Percentiles rank a stretch among this genome's conserved stretches.
Evolutionary conservation across 345 rosid genomes (phyloP).

Genomic region (Hevea brasiliensis): DNA sequence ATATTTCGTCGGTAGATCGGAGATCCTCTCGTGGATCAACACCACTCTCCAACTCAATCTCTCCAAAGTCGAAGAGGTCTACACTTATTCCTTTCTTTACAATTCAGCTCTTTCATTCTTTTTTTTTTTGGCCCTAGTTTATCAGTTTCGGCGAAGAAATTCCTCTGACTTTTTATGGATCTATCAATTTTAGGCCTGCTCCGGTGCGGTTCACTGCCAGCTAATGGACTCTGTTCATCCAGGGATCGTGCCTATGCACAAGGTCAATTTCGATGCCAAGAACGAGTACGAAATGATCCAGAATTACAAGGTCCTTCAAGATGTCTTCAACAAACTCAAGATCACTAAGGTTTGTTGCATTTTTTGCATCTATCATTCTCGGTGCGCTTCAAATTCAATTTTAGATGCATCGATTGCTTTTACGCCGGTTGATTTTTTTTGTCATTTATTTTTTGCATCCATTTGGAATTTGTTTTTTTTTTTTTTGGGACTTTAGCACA

Average conservation of each 20-base stretch:
- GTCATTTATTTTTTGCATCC: not conserved
- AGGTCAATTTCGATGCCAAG: constrained; percentile 95
- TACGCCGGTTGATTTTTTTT: too few relatives aligned
- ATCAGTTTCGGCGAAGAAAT: not conserved
- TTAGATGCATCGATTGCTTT: not conserved
- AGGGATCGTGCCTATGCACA: constrained; percentile 94
- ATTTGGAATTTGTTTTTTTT: not conserved
- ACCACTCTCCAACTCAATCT: constrained; percentile 82
- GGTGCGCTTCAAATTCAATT: not conserved
- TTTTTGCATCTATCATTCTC: not conserved
- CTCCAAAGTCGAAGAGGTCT: constrained; percentile 97
- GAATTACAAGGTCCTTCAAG: constrained; percentile 95
- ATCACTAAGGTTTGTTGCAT: constrained; percentile 73
- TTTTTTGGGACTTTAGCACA: constrained; percentile 44
- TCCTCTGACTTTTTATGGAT: not conserved
- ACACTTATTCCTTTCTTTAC: not conserved
- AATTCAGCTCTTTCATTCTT: too few relatives aligned
- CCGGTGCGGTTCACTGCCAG: constrained; percentile 94
- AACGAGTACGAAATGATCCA: constrained; percentile 98
- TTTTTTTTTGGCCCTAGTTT: not conserved
- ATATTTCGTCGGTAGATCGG: constrained; percentile 94
- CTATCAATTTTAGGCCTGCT: constrained; percentile 58
- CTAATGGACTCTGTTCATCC: constrained; percentile 90
- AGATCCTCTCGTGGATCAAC: constrained; percentile 95
- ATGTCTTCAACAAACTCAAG: constrained; percentile 92